Evolutionary conservation across 257 asterid species (phyloP), one percentile per base, ranked within the genome.

Genomic region (Solanum chilense): DNA sequence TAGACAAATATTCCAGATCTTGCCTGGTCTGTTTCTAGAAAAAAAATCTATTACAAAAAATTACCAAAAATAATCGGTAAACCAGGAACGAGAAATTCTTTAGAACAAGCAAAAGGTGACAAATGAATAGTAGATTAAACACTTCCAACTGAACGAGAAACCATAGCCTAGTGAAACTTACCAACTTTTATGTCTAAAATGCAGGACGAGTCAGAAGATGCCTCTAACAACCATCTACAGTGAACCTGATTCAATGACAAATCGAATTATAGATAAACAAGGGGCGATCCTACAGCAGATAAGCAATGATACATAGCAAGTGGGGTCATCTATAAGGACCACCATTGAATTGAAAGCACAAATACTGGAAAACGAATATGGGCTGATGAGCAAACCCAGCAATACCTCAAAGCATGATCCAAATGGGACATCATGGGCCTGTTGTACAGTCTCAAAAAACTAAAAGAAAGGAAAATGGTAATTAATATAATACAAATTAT

Each of bases 401-500:
- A 85, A 31, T 90, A 95, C 99, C 98, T 96, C 98, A 89, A 96
- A 96, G 88, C 87, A 96, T 45, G 99, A 93, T 31, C 98, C 98
- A 89, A 96, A 96, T 58, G 99, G 98, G 89, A 96, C 98, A 86
- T 95, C 98, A 90, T 93, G 97, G 25, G 99, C 94, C 93, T 94
- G 97, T 88, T 95, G 98, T 91, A 91, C 90, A 42, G 95, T 93
- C 95, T 96, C 99, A 89, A 96, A 95, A 88, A 94, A 95, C 99
- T 96, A 90, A 52, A 75, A 16, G 68, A 49, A 49, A 81, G 85
- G 68, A 29, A 80, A 81, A 81, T 18, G 69, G 69, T 49, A 49
- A 81, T 20, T 18, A 49, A 29, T 29, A 29, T 76, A 41, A 49
- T 18, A 80, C 27, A 81, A 81, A 81, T 49, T 11, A 49, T 49